Evolutionary conservation across 352 stramenopile genomes (phyloP), one percentile per base, ranked within the genome.

Genomic region (Globisporangium alternatum): DNA sequence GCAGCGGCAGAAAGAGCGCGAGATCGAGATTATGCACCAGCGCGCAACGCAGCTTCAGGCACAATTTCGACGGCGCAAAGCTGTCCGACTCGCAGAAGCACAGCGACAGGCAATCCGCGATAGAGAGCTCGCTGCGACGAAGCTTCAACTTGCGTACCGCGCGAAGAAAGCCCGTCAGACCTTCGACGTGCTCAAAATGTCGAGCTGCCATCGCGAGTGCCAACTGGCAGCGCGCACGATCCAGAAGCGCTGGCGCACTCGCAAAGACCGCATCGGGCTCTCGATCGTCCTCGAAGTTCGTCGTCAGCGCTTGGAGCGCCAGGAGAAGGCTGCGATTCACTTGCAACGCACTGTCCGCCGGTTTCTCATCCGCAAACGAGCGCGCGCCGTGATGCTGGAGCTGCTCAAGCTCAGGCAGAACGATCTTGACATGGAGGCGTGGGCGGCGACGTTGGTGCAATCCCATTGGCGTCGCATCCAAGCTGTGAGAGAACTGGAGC

Each of bases 381-480:
- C 83, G 7, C 71, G 74, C 3, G 66, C 54, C 3, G 68, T 89
- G 2, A 79, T 94, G 68, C 53, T 68, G 3, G 76, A 78, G 37
- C 39, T 94, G 48, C 65, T 86, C 0, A 60, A 68, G 12, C 54
- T 72, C 25, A 76, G 82, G 25, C 67, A 80, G 39, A 69, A 71
- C 19, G 75, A 75, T 22, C 56, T 79, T 47, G 74, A 89, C 37
- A 90, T 94, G 78, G 76, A 89, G 28, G 59, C 62, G 15, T 94
- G 83, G 83, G 85, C 83, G 0, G 78, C 75, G 21, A 90, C 80
- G 7, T 60, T 90, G 22, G 80, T 94, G n/a, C 85, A 94, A 56
- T 68, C 71, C 0, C 76, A 90, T 56, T 94, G 78, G 80, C 74
- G 85, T 43, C 69, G 81, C 10, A 51, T 66, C 7, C 59, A 82